A percentile compares a stretch with the other conserved stretches of the same genome.
These are phyloP conservation scores for Fusarium nodosum DNA, from an alignment of 2,329 filamentous ascomycete species.

Conservation along the genomic window DNA sequence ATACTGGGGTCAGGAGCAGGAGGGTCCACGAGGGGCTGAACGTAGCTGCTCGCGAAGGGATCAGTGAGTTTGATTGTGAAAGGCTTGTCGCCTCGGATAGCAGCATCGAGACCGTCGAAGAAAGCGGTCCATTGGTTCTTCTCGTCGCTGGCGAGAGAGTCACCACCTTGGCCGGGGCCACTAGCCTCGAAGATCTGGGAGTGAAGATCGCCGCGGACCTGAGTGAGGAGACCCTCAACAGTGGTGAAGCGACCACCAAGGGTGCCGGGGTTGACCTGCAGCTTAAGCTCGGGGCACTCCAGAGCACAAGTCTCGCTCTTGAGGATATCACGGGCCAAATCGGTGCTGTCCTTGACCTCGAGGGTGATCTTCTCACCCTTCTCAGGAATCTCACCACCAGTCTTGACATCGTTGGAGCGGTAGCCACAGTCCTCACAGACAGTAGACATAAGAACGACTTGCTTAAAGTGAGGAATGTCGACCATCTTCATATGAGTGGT, in stretches of 20 bases:
- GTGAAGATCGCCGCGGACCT: conserved; percentile 91
- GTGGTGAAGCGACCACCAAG: conserved; percentile 97
- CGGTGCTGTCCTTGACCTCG: conserved; percentile 74
- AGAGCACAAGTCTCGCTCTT: conserved; percentile 95
- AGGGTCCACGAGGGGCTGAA: conserved; percentile 88
- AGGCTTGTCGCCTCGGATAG: conserved; percentile 82
- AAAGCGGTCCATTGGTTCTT: conserved; percentile 83
- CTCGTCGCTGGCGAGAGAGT: conserved; percentile 77
- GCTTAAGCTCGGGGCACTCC: conserved; percentile 86
- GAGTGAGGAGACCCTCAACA: conserved; percentile 91
- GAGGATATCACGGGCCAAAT: conserved; percentile 92
- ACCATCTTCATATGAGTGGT: conserved; percentile 99
- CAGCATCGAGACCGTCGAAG: conserved; percentile 80
- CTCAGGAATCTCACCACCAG: conserved; percentile 90
- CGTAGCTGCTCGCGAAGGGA: conserved; percentile 91
- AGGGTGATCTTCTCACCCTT: conserved; percentile 88
- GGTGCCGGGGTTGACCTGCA: conserved; percentile 92
- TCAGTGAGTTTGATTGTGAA: conserved; percentile 90
- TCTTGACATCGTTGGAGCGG: conserved; percentile 97
- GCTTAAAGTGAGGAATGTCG: conserved; percentile 97
- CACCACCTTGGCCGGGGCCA: conserved; percentile 72
- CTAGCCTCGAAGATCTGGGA: conserved; percentile 88
- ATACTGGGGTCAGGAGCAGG: conserved; percentile 81
- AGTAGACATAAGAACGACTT: conserved; percentile 95
- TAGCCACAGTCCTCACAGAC: conserved; percentile 94